Evolutionary conservation across 1,284 basidiomycete genomes (phyloP).

Genomic region (Omphalotus olearius): DNA sequence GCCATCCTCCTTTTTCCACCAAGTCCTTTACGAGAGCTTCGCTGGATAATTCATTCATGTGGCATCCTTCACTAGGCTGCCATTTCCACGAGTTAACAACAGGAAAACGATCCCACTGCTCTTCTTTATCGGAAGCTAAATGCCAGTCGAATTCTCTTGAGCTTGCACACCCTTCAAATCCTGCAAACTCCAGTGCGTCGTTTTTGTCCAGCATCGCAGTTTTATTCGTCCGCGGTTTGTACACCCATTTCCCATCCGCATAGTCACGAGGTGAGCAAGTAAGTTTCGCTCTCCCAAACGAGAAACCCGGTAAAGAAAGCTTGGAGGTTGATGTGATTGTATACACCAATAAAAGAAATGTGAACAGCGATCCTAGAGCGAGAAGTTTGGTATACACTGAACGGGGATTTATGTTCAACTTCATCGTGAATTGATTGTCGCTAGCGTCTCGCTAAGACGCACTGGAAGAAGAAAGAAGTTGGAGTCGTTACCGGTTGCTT

Average conservation of each 20-base stretch:
- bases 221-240: conserved; percentile 30
- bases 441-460: too few species aligned
- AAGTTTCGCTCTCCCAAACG: too few species aligned
- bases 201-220: conserved; percentile 30
- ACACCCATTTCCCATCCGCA: conserved; percentile 39
- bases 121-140: conserved; percentile 44
- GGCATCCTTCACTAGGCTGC: conserved; percentile 41
- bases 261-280: conserved; percentile 41
- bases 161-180: conserved; percentile 57
- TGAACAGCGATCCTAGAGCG: not conserved
- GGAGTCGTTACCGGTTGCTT: too few species aligned
- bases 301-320: too few species aligned
- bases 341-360: conserved; percentile 2
- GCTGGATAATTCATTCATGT: conserved; percentile 34
- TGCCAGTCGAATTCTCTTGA: conserved; percentile 61
- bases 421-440: too few species aligned
- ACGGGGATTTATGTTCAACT: not conserved
- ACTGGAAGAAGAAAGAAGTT: too few species aligned
- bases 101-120: conserved; percentile 48
- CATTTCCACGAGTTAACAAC: conserved; percentile 47
- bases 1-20: conserved; percentile 67
- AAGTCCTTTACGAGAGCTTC: conserved; percentile 46
- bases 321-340: not conserved
- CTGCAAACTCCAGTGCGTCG: conserved; percentile 47
- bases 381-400: conserved; percentile 1